Evolutionary conservation across 345 rosid species (phyloP).

Genomic region (Eucalyptus cloeziana): DNA sequence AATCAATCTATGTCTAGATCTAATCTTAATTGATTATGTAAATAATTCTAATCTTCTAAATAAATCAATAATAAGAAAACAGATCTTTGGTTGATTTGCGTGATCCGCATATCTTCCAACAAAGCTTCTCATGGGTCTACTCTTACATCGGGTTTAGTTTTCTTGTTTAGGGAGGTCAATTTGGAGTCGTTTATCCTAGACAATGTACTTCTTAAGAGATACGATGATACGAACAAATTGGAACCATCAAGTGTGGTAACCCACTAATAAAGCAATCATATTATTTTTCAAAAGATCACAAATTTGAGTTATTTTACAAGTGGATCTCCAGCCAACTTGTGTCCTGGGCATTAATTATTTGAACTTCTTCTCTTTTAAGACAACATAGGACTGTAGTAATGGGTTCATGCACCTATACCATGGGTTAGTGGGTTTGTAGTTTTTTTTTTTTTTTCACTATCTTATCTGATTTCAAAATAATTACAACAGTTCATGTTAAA

Average conservation of each 20-base stretch:
- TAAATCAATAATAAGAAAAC: too few relatives aligned
- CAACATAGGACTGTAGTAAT: background rate
- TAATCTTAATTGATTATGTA: too few relatives aligned
- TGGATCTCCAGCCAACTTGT: background rate
- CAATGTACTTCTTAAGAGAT: background rate
- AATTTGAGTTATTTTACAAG: too few relatives aligned
- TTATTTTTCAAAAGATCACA: background rate
- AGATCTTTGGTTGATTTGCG: too few relatives aligned
- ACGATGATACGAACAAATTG: background rate
- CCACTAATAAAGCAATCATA: background rate
- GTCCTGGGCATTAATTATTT: background rate
- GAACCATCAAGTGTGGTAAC: accelerated
- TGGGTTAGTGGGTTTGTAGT: background rate
- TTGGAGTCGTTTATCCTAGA: background rate
- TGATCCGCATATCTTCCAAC: too few relatives aligned
- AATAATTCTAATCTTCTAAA: too few relatives aligned
- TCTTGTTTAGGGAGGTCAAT: too few relatives aligned
- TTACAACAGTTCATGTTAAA: too few relatives aligned
- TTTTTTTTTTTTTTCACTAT: too few relatives aligned
- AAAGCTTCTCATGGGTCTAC: background rate
- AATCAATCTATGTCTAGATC: too few relatives aligned
- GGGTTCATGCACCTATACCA: background rate
- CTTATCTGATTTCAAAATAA: too few relatives aligned
- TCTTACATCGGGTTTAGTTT: background rate
- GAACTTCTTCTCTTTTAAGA: background rate